phyloP scores from a whole-genome alignment of 2,329 filamentous ascomycete species.

The Cytospora schulzeri region DNA sequence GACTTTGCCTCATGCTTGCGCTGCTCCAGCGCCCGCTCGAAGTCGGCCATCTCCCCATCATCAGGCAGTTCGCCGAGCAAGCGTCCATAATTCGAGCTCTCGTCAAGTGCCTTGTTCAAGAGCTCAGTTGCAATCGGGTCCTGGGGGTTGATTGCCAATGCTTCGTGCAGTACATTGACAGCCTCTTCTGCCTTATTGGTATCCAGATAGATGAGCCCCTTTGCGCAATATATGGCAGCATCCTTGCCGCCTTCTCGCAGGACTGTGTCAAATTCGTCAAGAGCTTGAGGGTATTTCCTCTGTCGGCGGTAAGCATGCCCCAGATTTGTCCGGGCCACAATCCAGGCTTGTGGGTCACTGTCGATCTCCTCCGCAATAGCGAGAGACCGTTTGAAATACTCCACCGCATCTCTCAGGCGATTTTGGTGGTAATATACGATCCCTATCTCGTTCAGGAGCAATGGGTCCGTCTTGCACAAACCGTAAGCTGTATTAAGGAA shows the following conservation, averaged over 20 bases:
- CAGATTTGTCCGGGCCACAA: conserved; percentile 84
- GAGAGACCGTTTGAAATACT: conserved; percentile 77
- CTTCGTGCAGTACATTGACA: conserved; percentile 80
- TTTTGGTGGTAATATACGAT: conserved; percentile 95
- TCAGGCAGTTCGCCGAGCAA: conserved; percentile 26
- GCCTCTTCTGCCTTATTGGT: conserved; percentile 75
- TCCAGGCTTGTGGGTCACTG: conserved; percentile 78
- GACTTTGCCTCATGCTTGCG: conserved; percentile 48
- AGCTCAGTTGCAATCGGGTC: conserved; percentile 81
- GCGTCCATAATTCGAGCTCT: conserved; percentile 49
- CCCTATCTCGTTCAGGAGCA: conserved; percentile 93
- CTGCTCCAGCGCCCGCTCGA: conserved; percentile 55
- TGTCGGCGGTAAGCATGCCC: conserved; percentile 82
- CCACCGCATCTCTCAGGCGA: conserved; percentile 72
- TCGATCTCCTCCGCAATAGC: conserved; percentile 78
- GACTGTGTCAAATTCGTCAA: conserved; percentile 84
- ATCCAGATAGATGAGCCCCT: conserved; percentile 83
- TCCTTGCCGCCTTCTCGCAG: conserved; percentile 81
- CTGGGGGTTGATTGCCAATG: conserved; percentile 75
- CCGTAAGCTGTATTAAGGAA: conserved; percentile 89
- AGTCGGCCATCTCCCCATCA: conserved; percentile 41
- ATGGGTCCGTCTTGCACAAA: conserved; percentile 80
- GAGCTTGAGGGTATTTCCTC: conserved; percentile 68
- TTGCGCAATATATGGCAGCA: conserved; percentile 75
- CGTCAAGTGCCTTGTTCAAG: conserved; percentile 69